A percentile compares a stretch with the other conserved stretches of the same genome.
Evolutionary conservation across 2,329 filamentous ascomycete species (phyloP).

Genomic region (Penicillium freii): DNA sequence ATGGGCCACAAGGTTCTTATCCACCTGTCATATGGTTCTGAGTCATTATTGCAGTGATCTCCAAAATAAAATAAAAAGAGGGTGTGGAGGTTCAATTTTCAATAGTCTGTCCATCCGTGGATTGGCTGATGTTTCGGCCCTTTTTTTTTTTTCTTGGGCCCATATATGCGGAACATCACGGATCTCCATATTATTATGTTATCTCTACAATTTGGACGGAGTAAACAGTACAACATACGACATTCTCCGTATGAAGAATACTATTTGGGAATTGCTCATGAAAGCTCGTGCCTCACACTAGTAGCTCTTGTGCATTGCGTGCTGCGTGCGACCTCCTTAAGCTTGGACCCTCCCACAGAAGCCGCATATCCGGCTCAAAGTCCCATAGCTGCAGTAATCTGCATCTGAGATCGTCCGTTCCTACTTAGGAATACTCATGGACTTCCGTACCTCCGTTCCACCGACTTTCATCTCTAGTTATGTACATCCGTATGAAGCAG

Average conservation of each 20-base stretch:
- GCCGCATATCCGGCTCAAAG: neutral
- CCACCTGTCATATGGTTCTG: conserved; percentile 21
- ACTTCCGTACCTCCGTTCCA: neutral
- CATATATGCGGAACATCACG: conserved; percentile 3
- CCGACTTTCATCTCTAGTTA: neutral
- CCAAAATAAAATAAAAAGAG: neutral
- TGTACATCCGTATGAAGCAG: neutral
- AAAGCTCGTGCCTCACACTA: conserved; percentile 7
- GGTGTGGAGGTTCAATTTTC: neutral
- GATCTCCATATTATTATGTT: neutral
- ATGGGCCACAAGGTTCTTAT: conserved; percentile 13
- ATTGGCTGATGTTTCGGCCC: neutral
- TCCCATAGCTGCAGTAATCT: neutral
- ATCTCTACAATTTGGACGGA: neutral
- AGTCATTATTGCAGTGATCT: conserved; percentile 5
- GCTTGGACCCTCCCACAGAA: conserved; percentile 3
- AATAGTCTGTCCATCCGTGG: neutral
- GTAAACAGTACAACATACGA: neutral
- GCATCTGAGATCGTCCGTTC: neutral
- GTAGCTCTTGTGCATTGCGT: conserved; percentile 4
- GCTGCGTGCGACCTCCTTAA: neutral
- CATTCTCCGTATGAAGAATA: neutral
- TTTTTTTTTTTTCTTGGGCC: neutral
- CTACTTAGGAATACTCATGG: neutral
- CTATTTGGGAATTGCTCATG: neutral